Percentiles rank a stretch among this genome's conserved stretches.
Evolutionary conservation across 2,329 filamentous ascomycete species (phyloP).

Genomic region (Microcera coccophila): DNA sequence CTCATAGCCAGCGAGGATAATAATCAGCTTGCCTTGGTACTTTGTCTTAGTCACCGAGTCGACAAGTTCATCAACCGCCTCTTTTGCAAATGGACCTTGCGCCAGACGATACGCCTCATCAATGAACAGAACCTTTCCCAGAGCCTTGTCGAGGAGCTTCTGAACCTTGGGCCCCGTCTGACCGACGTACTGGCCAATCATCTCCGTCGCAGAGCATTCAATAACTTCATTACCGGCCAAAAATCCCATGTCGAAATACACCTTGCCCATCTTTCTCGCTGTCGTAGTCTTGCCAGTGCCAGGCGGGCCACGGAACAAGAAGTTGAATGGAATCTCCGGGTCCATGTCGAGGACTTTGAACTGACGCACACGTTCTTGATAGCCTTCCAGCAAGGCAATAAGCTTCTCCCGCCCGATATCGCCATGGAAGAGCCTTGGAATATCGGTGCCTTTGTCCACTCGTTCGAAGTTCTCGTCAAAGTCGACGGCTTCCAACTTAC

Average conservation of each 20-base stretch:
- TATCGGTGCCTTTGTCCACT: slow-evolving; percentile 40
- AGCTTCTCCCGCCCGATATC: slow-evolving; percentile 56
- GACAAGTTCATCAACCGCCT: slow-evolving; percentile 53
- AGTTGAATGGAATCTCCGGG: slow-evolving; percentile 59
- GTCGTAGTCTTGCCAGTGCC: slow-evolving; percentile 72
- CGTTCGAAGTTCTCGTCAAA: slow-evolving; percentile 64
- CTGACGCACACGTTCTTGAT: slow-evolving; percentile 44
- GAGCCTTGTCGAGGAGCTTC: slow-evolving; percentile 52
- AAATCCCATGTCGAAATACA: slow-evolving; percentile 73
- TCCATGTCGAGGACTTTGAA: slow-evolving; percentile 27
- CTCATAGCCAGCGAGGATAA: slow-evolving; percentile 68
- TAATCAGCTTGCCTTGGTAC: slow-evolving; percentile 57
- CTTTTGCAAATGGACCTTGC: slow-evolving; percentile 54
- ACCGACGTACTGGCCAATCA: slow-evolving; percentile 65
- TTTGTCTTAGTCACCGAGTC: slow-evolving; percentile 51
- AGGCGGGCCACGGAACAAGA: slow-evolving; percentile 62
- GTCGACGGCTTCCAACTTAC: slow-evolving; percentile 71
- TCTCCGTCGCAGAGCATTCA: slow-evolving; percentile 63
- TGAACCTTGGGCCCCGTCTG: slow-evolving; percentile 66
- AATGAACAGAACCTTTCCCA: slow-evolving; percentile 66
- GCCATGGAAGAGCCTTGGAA: slow-evolving; percentile 53
- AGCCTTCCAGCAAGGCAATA: slow-evolving; percentile 49
- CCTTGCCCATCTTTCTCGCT: slow-evolving; percentile 68
- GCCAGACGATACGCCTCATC: slow-evolving; percentile 67
- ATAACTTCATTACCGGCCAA: slow-evolving; percentile 56